Base-by-base conservation (phyloP, 768 basidiomycete species). In the Boletus patriciae region DNA sequence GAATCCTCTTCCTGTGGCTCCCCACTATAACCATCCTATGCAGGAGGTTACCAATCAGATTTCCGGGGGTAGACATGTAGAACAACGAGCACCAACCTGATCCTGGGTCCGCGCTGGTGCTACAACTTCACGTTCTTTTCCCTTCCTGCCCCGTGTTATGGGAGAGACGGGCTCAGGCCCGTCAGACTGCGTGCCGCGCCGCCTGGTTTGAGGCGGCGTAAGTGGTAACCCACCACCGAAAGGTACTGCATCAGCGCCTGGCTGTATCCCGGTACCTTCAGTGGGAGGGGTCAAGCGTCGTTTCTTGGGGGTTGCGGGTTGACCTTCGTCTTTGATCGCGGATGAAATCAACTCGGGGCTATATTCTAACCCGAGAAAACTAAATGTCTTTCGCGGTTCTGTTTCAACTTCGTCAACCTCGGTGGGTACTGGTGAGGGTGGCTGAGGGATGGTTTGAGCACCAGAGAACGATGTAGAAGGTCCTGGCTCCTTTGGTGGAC, bases 161-260 rank as follows among this genome's bases (percentile, higher is more conserved):
- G 53, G 52, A 54, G 64, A 34, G 36, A 40, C 34, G 9, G 47
- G 31, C 36, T 27, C 18, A 5, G 42, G 45, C 18, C 23, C 52
- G 31, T 47, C 46, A 48, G 50, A 10, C 16, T 25, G 52, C 15
- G 38, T 1, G 18, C 7, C 18, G 6, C 64, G 63, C n/a, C 49
- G 70, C 19, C 33, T 58, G 18, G 64, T 73, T 48, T 64, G 50
- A 25, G 71, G 71, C 4, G 72, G 72, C 8, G 72, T 72, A 21
- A 59, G 57, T n/a, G 51, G 46, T 15, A 60, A 18, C 49, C 55
- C 45, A 6, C n/a, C 34, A 25, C 50, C 46, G 25, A 43, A 33
- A 25, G 55, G n/a, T 27, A 15, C 16, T 21, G 29, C 42, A 21
- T 41, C 51, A n/a, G 27, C 23, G 12, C 25, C 38, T 7, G 40